Percentiles rank a stretch among this genome's conserved stretches.
These are phyloP conservation scores for Podaxis sp. DNA, from an alignment of 768 basidiomycete genomes.

Conservation along the genomic window DNA sequence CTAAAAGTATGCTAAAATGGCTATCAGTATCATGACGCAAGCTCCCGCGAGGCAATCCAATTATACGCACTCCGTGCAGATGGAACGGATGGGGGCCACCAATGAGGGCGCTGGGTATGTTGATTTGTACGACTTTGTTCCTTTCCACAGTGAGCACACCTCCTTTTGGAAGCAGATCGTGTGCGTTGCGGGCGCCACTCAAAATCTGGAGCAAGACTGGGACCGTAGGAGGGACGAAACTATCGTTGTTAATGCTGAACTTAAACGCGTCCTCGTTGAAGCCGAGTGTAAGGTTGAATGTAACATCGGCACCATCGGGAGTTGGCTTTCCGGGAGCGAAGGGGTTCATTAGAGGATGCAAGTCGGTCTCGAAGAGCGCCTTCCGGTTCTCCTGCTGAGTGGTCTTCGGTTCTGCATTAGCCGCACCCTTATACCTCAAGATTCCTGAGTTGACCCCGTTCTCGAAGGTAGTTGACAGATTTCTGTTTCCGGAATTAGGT, in stretches of 20 bases:
- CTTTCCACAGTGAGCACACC: constrained; percentile 37
- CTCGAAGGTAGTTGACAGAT: constrained; percentile 8
- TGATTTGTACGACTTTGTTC: constrained; percentile 44
- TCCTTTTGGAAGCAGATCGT: constrained; percentile 35
- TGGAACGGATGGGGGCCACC: constrained; percentile 37
- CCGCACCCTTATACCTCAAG: constrained; percentile 29
- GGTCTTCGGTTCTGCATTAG: constrained; percentile 26
- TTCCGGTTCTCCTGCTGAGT: not conserved
- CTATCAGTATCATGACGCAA: not conserved
- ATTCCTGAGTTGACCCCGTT: constrained; percentile 17
- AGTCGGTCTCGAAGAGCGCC: not conserved
- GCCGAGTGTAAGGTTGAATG: constrained; percentile 18
- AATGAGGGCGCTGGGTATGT: constrained; percentile 26
- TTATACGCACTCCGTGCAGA: constrained; percentile 37
- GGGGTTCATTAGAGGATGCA: not conserved
- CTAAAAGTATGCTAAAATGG: constrained; percentile 28
- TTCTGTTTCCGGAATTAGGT: constrained; percentile 18
- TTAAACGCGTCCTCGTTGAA: constrained; percentile 25
- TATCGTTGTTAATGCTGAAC: constrained; percentile 20
- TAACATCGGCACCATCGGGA: constrained; percentile 31
- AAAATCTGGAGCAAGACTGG: constrained; percentile 38
- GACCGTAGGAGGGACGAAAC: constrained; percentile 24
- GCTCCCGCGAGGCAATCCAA: not conserved
- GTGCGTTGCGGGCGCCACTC: constrained; percentile 29
- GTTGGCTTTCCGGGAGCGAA: constrained; percentile 24